Base-by-base conservation (phyloP, 306 rosid species). In the Glycine tomentella region DNA sequence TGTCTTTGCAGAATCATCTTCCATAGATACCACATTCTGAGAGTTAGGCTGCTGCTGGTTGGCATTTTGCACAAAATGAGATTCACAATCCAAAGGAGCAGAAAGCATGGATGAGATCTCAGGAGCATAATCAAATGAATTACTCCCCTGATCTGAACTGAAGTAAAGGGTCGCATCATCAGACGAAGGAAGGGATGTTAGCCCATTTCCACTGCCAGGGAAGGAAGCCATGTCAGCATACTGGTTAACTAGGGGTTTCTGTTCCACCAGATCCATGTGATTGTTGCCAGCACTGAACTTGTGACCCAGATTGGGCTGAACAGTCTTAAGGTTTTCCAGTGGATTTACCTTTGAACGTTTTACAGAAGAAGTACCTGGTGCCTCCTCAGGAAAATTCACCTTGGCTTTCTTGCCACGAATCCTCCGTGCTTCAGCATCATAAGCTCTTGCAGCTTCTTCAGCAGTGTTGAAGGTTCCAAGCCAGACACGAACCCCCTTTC, bases 391-490 rank as follows among this genome's bases (percentile, higher is more conserved):
- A 69, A 93, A 93, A 72, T 93, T 93, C 74, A 93, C 97, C 90
- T 90, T 93, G 31, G 98, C 98, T 86, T 91, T 93, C 82, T 86
- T 91, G 15, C 98, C 98, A 46, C 98, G 94, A 82, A 93, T 93
- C 87, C 89, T 89, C 1, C 93, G 84, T 3, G 98, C 98, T 90
- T 93, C 98, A 0, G 93, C 89, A 85, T 93, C 98, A 64, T 93
- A 93, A 5, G 98, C 98, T 82, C 97, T 88, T 52, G 98, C 98
- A 70, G 98, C 98, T 87, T 93, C 97, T 85, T 93, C 97, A 3
- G 97, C 97, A 79, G 97, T 93, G 80, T 89, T 89, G 92, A 88
- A 93, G 46, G 97, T 93, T 81, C 98, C 98, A 3, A 93, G 97
- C 98, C 98, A 93, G 61, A 93, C 98, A 58, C 98, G 92, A 42